Percentiles rank a stretch among this genome's conserved stretches.
phyloP scores from a whole-genome alignment of 2,329 filamentous ascomycete genomes.

The Xylariaceae sp. region DNA sequence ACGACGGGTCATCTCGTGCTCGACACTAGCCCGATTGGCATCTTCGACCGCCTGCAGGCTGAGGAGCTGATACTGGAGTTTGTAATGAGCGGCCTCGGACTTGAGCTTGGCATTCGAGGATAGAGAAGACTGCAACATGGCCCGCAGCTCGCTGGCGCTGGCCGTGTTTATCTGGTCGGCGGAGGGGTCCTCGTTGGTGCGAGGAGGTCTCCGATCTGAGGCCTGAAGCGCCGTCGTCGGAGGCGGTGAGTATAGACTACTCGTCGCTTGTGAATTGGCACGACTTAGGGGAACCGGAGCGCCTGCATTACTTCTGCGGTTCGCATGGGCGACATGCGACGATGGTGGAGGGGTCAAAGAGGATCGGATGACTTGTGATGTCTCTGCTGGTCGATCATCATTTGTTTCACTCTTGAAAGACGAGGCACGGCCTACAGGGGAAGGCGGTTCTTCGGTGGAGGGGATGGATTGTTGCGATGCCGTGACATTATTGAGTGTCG shows the following conservation, averaged over 20 bases:
- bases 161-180: constrained; percentile 47
- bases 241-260: constrained; percentile 48
- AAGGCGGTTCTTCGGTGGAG: constrained; percentile 51
- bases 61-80: constrained; percentile 81
- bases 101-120: constrained; percentile 58
- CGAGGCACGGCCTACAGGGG: constrained; percentile 43
- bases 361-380: constrained; percentile 48
- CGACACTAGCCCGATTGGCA: constrained; percentile 79
- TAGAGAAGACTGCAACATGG: constrained; percentile 50
- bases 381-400: constrained; percentile 37
- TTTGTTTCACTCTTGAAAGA: constrained; percentile 48
- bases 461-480: constrained; percentile 50
- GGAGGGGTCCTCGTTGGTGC: constrained; percentile 41
- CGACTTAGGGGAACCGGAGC: constrained; percentile 29
- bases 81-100: constrained; percentile 83
- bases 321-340: constrained; percentile 40
- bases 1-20: constrained; percentile 83
- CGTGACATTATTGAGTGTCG: constrained; percentile 21
- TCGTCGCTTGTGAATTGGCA: constrained; percentile 39
- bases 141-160: constrained; percentile 49
- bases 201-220: constrained; percentile 11
- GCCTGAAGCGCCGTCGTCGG: constrained; percentile 36
- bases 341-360: constrained; percentile 55
- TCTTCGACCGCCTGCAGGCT: constrained; percentile 80
- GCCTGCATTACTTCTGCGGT: constrained; percentile 18